Evolutionary conservation across 208 protist genomes (phyloP).

Genomic region (Trypanosoma platydactyli): DNA sequence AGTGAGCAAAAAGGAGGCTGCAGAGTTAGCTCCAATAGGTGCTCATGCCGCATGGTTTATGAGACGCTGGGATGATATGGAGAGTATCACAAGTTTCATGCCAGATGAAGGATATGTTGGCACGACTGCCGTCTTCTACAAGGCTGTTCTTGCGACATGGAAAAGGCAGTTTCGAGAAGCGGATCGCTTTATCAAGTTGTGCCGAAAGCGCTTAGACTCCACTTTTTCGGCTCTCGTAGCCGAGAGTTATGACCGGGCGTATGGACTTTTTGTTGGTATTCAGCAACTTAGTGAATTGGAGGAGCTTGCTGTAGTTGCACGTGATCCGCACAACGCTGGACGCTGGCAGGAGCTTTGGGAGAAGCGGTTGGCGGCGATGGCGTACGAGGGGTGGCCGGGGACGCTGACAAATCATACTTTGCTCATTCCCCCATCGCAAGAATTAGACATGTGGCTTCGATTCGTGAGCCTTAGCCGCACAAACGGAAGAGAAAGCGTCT

Average conservation of each 20-base stretch:
- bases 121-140: slow-evolving; percentile 93
- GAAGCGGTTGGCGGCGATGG: slow-evolving; percentile 78
- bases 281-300: slow-evolving; percentile 99
- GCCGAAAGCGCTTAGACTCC: slow-evolving; percentile 92
- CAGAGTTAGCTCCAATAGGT: slow-evolving; percentile 91
- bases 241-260: slow-evolving; percentile 98
- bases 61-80: slow-evolving; percentile 92
- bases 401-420: slow-evolving; percentile 96
- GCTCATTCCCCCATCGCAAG: slow-evolving; percentile 90
- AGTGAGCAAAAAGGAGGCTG: slow-evolving; percentile 70
- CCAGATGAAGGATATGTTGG: slow-evolving; percentile 88
- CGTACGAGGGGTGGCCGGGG: slow-evolving; percentile 97
- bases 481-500: slow-evolving; percentile 78
- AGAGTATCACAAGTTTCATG: slow-evolving; percentile 88
- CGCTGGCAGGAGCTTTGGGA: slow-evolving; percentile 91
- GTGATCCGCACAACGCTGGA: slow-evolving; percentile 53
- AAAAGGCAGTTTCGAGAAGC: slow-evolving; percentile 79
- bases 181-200: slow-evolving; percentile 78
- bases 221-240: slow-evolving; percentile 95
- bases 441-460: slow-evolving; percentile 97
- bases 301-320: slow-evolving; percentile 92
- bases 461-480: slow-evolving; percentile 95
- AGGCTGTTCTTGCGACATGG: slow-evolving; percentile 73
- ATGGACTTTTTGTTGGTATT: slow-evolving; percentile 95
- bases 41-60: slow-evolving; percentile 96